Conservation (phyloP, 2,329 filamentous ascomycete genomes). For the Raffaelea arxii region DNA sequence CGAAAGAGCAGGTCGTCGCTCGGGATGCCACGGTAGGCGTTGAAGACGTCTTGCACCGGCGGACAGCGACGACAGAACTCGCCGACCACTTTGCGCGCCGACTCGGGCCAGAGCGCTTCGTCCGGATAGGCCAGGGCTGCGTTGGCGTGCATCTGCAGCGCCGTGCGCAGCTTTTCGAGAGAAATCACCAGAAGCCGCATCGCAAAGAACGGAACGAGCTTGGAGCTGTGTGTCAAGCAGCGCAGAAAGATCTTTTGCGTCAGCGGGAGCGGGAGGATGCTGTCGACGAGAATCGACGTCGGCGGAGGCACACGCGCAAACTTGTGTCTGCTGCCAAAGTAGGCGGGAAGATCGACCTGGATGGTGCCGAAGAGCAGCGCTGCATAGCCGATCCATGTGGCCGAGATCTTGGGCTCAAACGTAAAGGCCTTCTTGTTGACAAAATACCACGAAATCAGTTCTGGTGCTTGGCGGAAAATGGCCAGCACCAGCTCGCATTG, state of each 20-base stretch:
- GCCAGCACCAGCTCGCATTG: constrained; percentile 74
- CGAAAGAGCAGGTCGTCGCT: constrained; percentile 64
- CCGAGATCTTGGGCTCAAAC: constrained; percentile 83
- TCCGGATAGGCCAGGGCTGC: constrained; percentile 14
- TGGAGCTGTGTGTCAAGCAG: constrained; percentile 68
- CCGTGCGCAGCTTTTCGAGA: constrained; percentile 64
- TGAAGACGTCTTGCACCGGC: constrained; percentile 69
- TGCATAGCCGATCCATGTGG: constrained; percentile 91
- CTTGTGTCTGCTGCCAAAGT: constrained; percentile 57
- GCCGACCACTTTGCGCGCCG: constrained; percentile 55
- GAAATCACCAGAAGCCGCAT: constrained; percentile 69
- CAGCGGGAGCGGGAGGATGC: constrained; percentile 72
- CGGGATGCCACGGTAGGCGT: constrained; percentile 59
- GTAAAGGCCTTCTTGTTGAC: constrained; percentile 68
- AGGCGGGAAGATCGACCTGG: constrained; percentile 59
- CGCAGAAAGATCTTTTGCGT: constrained; percentile 69
- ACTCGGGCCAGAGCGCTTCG: constrained; percentile 54
- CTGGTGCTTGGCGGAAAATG: constrained; percentile 73
- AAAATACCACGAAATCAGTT: constrained; percentile 84
- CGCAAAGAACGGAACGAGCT: constrained; percentile 76
- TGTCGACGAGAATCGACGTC: constrained; percentile 70
- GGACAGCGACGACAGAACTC: constrained; percentile 74
- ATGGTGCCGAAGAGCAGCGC: constrained; percentile 79
- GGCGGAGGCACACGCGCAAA: constrained; percentile 66
- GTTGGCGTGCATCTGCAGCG: constrained; percentile 51